These are phyloP conservation scores for Vicia villosa DNA, from an alignment of 306 rosid genomes.

Conservation along the genomic window DNA sequence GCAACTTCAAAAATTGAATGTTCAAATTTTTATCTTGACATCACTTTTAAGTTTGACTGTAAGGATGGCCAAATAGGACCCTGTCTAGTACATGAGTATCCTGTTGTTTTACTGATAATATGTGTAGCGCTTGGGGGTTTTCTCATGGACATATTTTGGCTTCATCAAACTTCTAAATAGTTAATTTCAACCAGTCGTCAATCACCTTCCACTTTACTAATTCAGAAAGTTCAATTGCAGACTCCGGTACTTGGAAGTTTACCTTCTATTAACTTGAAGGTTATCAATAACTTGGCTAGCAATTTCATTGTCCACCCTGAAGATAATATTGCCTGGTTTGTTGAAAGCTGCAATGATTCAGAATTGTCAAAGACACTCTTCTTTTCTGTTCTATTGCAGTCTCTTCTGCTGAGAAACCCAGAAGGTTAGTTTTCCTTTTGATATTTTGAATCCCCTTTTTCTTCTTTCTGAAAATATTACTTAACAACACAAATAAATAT, in stretches of 20 bases:
- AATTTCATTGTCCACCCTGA: conserved; percentile 55
- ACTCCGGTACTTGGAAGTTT: conserved; percentile 44
- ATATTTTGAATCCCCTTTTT: conserved; percentile 22
- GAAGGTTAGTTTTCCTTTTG: conserved; percentile 46
- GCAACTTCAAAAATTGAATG: conserved; percentile 1
- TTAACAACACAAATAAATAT: not conserved
- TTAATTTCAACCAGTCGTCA: not conserved
- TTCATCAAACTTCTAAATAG: conserved; percentile 4
- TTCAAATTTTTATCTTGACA: not conserved
- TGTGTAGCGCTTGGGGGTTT: not conserved
- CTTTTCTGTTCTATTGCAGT: conserved; percentile 66
- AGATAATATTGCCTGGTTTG: conserved; percentile 61
- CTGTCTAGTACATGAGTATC: not conserved
- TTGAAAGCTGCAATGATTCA: conserved; percentile 51
- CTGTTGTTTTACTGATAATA: conserved; percentile 13
- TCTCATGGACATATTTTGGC: conserved; percentile 12
- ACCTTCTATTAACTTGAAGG: conserved; percentile 63
- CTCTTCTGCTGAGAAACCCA: conserved; percentile 44
- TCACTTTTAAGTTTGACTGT: conserved; percentile 9
- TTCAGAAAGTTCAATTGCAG: conserved; percentile 47
- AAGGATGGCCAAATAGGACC: not conserved
- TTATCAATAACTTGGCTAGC: conserved; percentile 62
- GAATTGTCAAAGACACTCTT: conserved; percentile 69
- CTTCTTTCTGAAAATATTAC: not conserved
- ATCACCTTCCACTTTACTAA: conserved; percentile 18